Evolutionary conservation across 257 asterid genomes (phyloP).

Genomic region (Ilex aquifolium): DNA sequence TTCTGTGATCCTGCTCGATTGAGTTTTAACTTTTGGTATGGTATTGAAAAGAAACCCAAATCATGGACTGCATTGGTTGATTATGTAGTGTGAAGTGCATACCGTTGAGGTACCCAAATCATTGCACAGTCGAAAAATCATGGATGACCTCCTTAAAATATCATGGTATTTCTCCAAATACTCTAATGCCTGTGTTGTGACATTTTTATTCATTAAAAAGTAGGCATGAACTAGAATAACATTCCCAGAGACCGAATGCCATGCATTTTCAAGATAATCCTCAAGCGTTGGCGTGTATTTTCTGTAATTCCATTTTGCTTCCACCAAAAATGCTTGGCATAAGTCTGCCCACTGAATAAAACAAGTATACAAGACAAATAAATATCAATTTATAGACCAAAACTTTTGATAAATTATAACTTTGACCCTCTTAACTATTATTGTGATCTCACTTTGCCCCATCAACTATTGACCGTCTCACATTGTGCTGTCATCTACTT

Average conservation of each 20-base stretch:
- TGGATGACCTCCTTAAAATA: slow-evolving; percentile 1
- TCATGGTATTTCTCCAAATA: not conserved
- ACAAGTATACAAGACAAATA: not conserved
- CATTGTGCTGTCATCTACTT: too few relatives aligned
- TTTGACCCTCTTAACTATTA: too few relatives aligned
- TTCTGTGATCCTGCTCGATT: too few relatives aligned
- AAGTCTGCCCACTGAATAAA: not conserved
- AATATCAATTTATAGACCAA: too few relatives aligned
- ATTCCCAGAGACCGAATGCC: not conserved
- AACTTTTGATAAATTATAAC: too few relatives aligned
- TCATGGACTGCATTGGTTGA: too few relatives aligned
- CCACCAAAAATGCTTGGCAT: slow-evolving; percentile 13
- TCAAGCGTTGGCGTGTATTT: not conserved
- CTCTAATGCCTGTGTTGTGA: not conserved
- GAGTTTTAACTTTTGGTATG: too few relatives aligned
- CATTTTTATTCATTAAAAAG: not conserved
- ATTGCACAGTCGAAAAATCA: slow-evolving; percentile 6
- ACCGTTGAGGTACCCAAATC: not conserved
- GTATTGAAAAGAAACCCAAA: too few relatives aligned
- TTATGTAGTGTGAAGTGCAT: too few relatives aligned
- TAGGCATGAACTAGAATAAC: not conserved
- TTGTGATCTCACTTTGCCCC: too few relatives aligned
- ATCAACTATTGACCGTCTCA: too few relatives aligned
- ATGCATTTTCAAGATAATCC: not conserved
- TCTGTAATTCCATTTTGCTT: slow-evolving; percentile 11